Conservation (phyloP, 495 filamentous ascomycete species). For the Penicillium ochrochloron region DNA sequence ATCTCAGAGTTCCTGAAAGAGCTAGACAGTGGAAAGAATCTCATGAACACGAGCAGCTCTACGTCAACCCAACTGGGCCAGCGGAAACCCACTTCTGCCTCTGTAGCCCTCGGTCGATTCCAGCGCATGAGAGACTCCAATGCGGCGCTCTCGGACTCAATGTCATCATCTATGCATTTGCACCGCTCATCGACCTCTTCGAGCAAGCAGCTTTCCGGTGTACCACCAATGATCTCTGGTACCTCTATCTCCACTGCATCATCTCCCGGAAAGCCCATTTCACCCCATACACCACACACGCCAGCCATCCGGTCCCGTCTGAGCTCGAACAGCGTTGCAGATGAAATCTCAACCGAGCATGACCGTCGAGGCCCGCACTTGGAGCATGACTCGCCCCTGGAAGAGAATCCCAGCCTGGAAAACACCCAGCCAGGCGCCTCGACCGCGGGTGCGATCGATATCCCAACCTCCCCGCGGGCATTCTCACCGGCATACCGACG, state of each 20-base stretch:
- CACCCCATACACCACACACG: constrained; percentile 92
- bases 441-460: constrained; percentile 74
- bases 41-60: constrained; percentile 66
- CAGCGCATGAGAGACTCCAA: constrained; percentile 86
- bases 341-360: constrained; percentile 57
- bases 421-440: constrained; percentile 50
- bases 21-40: constrained; percentile 78
- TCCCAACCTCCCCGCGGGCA: constrained; percentile 74
- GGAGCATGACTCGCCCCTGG: constrained; percentile 42
- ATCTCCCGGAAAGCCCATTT: constrained; percentile 88
- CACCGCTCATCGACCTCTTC: constrained; percentile 83
- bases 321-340: constrained; percentile 84
- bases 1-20: constrained; percentile 91
- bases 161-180: constrained; percentile 81
- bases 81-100: constrained; percentile 59
- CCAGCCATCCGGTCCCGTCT: constrained; percentile 91
- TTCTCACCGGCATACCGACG: constrained; percentile 66
- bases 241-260: constrained; percentile 84
- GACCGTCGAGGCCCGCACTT: constrained; percentile 32
- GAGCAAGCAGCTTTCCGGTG: constrained; percentile 80
- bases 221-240: constrained; percentile 81
- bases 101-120: constrained; percentile 74
- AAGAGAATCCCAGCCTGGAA: constrained; percentile 44
- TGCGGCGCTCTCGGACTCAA: constrained; percentile 81
- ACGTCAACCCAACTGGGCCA: constrained; percentile 60